Evolutionary conservation across 2,329 filamentous ascomycete species (phyloP).

Genomic region (Colletotrichum sp.): DNA sequence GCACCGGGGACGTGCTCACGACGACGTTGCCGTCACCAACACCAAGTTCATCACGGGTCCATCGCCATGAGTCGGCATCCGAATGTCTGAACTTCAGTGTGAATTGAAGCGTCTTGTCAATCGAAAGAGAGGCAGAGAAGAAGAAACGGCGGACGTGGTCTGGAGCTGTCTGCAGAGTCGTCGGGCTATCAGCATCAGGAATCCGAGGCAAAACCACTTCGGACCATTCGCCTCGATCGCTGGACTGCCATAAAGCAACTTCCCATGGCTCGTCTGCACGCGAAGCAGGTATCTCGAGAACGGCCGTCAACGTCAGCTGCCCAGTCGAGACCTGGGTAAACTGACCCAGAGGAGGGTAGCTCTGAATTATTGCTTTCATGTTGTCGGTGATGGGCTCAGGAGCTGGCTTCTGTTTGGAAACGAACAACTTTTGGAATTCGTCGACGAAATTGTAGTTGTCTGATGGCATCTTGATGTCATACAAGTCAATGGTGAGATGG

Average conservation of each 20-base stretch:
- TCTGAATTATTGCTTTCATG: slow-evolving; percentile 47
- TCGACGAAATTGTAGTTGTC: slow-evolving; percentile 37
- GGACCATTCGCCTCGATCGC: slow-evolving; percentile 60
- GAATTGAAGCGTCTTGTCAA: slow-evolving; percentile 61
- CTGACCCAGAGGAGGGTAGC: slow-evolving; percentile 77
- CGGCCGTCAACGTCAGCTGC: slow-evolving; percentile 66
- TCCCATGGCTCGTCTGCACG: slow-evolving; percentile 69
- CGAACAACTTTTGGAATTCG: slow-evolving; percentile 40
- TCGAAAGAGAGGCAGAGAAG: slow-evolving; percentile 37
- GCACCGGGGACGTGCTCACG: slow-evolving; percentile 41
- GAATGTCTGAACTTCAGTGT: slow-evolving; percentile 72
- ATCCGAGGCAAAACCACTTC: slow-evolving; percentile 50
- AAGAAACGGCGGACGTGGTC: slow-evolving; percentile 13
- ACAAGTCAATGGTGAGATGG: background rate
- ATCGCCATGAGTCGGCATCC: slow-evolving; percentile 66
- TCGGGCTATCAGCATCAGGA: slow-evolving; percentile 39
- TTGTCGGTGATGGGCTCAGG: slow-evolving; percentile 28
- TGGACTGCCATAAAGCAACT: slow-evolving; percentile 74
- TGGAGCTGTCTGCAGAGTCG: slow-evolving; percentile 51
- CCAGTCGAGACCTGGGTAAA: slow-evolving; percentile 63
- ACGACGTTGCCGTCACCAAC: slow-evolving; percentile 68
- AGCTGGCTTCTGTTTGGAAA: slow-evolving; percentile 41
- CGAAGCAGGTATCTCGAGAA: slow-evolving; percentile 68
- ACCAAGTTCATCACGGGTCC: slow-evolving; percentile 70
- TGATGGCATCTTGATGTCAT: slow-evolving; percentile 20